A percentile compares a stretch with the other conserved stretches of the same genome.
These are phyloP conservation scores for Echites panduratus DNA, from an alignment of 257 asterid species.

Conservation along the genomic window DNA sequence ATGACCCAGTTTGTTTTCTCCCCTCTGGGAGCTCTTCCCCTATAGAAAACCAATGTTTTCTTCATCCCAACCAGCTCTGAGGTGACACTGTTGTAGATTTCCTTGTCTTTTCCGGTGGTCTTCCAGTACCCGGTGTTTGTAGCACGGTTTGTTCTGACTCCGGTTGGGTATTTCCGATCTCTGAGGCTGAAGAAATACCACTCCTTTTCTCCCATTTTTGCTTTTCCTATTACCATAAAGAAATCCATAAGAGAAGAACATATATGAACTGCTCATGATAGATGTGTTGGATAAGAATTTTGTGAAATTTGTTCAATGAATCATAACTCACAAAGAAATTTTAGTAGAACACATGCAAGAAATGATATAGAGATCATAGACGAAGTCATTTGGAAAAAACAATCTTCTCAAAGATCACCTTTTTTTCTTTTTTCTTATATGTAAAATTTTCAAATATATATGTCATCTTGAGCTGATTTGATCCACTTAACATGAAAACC, in stretches of 20 bases:
- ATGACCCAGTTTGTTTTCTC: constrained; percentile 94
- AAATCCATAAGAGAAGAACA: background rate
- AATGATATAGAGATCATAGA: background rate
- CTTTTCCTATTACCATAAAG: constrained; percentile 44
- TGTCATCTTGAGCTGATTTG: background rate
- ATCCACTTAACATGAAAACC: background rate
- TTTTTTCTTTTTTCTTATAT: background rate
- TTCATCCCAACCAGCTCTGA: constrained; percentile 84
- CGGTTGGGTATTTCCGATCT: constrained; percentile 88
- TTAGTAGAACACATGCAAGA: no score
- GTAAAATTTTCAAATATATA: background rate
- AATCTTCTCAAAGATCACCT: background rate
- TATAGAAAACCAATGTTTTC: constrained; percentile 83
- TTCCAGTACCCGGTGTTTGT: constrained; percentile 91
- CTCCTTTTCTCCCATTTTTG: constrained; percentile 93
- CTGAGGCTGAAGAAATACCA: constrained; percentile 91
- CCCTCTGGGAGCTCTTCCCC: constrained; percentile 94
- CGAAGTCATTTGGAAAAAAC: background rate
- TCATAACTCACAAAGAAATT: background rate
- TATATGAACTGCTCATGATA: no score
- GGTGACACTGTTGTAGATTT: constrained; percentile 62
- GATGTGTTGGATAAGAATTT: background rate
- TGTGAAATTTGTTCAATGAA: background rate
- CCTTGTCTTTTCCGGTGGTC: constrained; percentile 91
- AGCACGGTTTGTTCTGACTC: constrained; percentile 87